Conservation (phyloP, 2,329 filamentous ascomycete genomes). For the Fusarium irregulare region DNA sequence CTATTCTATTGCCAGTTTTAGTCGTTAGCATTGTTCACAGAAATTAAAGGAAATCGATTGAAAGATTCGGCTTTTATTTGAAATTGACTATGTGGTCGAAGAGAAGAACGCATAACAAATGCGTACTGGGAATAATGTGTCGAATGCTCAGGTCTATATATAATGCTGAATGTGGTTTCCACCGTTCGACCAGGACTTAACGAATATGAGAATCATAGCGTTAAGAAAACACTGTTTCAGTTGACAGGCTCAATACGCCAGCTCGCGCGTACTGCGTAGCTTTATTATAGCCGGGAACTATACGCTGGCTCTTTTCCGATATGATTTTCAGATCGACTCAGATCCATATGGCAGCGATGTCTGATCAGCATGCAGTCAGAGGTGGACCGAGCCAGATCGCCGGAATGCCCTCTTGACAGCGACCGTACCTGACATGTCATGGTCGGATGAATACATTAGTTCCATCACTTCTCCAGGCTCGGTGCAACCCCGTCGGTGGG, state of each 20-base stretch:
- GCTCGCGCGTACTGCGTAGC: background rate
- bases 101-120: background rate
- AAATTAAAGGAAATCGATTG: background rate
- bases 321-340: background rate
- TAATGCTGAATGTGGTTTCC: background rate
- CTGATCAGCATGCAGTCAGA: conserved; percentile 11
- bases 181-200: background rate
- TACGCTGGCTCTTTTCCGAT: background rate
- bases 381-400: conserved; percentile 27
- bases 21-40: background rate
- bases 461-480: conserved; percentile 63
- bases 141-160: background rate
- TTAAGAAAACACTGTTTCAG: background rate
- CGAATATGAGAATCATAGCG: background rate
- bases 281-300: background rate
- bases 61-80: conserved; percentile 17
- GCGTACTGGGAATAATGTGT: background rate
- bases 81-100: conserved; percentile 1
- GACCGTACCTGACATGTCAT: conserved; percentile 31
- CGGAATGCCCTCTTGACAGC: conserved; percentile 19
- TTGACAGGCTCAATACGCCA: background rate
- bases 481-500: conserved; percentile 60
- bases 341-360: background rate
- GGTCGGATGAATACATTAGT: conserved; percentile 28
- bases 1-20: background rate